A percentile compares a stretch with the other conserved stretches of the same genome.
Conservation (phyloP, 176 grass and related monocot species). For the Cymbopogon citratus region DNA sequence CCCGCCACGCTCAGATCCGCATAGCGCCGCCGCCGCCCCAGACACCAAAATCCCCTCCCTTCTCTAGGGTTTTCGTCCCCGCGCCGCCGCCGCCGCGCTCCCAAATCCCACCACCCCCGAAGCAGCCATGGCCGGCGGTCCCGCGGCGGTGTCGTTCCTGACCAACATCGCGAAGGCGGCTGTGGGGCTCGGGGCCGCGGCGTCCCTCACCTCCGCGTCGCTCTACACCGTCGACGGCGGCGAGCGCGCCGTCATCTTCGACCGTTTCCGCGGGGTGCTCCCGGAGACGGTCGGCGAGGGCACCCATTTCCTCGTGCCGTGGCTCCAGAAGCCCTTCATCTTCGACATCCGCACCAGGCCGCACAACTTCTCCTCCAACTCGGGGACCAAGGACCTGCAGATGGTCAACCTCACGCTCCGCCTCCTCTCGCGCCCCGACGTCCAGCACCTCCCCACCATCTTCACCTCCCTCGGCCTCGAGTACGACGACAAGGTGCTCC, state of each 20-base stretch:
- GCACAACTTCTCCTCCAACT: constrained; percentile 95
- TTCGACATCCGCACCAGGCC: constrained; percentile 97
- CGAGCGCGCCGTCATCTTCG: constrained; percentile 92
- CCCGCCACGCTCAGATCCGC: constrained; percentile 16
- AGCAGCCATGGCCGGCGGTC: constrained; percentile 43
- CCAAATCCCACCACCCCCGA: not conserved
- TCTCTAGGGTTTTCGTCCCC: constrained; percentile 40
- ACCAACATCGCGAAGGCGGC: constrained; percentile 72
- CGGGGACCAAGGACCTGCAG: constrained; percentile 98
- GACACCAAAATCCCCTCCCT: not conserved
- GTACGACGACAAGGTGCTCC: constrained; percentile 99
- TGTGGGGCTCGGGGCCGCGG: constrained; percentile 53
- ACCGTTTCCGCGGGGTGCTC: constrained; percentile 87
- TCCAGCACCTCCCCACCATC: constrained; percentile 82
- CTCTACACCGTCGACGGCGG: constrained; percentile 96
- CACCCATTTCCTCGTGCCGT: constrained; percentile 94
- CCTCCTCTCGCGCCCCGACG: constrained; percentile 89
- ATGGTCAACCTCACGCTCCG: constrained; percentile 97
- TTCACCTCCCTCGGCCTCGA: constrained; percentile 97
- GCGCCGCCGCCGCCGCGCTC: constrained; percentile 41
- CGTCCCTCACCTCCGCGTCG: constrained; percentile 56
- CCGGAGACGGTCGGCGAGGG: constrained; percentile 77
- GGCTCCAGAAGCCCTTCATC: constrained; percentile 95
- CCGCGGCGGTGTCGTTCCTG: constrained; percentile 63
- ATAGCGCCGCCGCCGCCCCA: not conserved